Percentiles rank a stretch among this genome's conserved stretches.
phyloP scores from a whole-genome alignment of 129 eudicot genomes.

The Erigeron canadensis region DNA sequence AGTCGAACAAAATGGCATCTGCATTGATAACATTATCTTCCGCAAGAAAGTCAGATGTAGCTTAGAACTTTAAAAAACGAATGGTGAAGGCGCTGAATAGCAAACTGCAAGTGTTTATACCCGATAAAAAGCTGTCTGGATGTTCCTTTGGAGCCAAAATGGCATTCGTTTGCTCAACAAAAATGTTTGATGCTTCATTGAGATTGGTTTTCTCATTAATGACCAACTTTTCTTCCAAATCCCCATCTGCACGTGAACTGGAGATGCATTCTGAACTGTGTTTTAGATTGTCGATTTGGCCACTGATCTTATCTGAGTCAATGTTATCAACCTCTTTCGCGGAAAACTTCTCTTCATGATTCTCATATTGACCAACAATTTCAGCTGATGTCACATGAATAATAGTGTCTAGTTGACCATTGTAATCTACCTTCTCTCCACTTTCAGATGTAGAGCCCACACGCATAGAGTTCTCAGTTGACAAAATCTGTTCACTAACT shows the following conservation, averaged over 20 bases:
- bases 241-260: background rate
- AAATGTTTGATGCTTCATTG: slow-evolving; percentile 1
- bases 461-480: background rate
- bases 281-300: background rate
- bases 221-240: background rate
- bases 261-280: background rate
- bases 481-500: background rate
- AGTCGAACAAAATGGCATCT: slow-evolving; percentile 13
- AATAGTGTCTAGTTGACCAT: too few relatives aligned
- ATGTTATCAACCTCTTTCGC: background rate
- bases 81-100: background rate
- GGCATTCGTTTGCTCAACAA: background rate
- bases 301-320: background rate
- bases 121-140: slow-evolving; percentile 1
- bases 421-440: background rate
- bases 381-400: background rate
- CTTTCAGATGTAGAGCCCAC: slow-evolving; percentile 6
- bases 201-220: background rate
- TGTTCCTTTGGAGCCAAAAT: slow-evolving; percentile 24
- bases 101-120: background rate
- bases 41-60: background rate
- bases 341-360: background rate
- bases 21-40: slow-evolving; percentile 10
- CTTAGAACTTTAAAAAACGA: background rate
- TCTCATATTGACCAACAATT: slow-evolving; percentile 1